Evolutionary conservation across 2,329 filamentous ascomycete genomes (phyloP), one percentile per base, ranked within the genome.

Genomic region (Exophiala sp.): DNA sequence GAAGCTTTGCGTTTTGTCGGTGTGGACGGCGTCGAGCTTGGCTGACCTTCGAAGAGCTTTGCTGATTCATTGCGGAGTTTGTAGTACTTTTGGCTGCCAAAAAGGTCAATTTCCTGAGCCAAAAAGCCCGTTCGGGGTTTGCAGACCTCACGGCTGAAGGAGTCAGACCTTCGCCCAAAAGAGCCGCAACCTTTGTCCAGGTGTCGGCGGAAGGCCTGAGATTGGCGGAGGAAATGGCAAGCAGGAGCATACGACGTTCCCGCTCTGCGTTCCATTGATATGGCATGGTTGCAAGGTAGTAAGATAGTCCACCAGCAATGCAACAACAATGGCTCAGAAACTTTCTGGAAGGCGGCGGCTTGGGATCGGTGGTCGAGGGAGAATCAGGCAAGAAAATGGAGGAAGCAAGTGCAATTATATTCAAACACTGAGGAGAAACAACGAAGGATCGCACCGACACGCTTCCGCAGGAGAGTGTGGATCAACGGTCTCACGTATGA

Each of bases 61-160:
- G 52, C 54, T 10, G 54, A 43, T 16, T 62, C 62, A 10, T 57
- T 57, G 18, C 60, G 55, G 16, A 63, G 54, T 43, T 62, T 63
- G 50, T 62, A 63, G 52, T 62, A 63, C 33, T 61, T 62, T 43
- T 63, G 62, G 12, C 62, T 63, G 47, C 40, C 24, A 29, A 29
- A 29, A 8, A 29, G 24, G 24, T 29, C 24, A 29, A 5, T 29
- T 29, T 29, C 5, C 5, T 29, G 7, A 29, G 39, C 14, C 34
- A 40, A 32, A 41, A 34, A 38, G 38, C 24, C 10, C 20, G 33
- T 18, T 16, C 10, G 9, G 38, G 38, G 18, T 11, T 9, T 40
- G 7, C 57, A 16, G 21, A 63, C 61, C 52, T 58, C 47, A 61
- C 58, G n/a, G 59, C 61, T 21, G 58, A 62, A 3, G 59, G 42